A percentile compares a stretch with the other conserved stretches of the same genome.
phyloP scores from a whole-genome alignment of 169 alveolate species.

The Cryptosporidium felis region DNA sequence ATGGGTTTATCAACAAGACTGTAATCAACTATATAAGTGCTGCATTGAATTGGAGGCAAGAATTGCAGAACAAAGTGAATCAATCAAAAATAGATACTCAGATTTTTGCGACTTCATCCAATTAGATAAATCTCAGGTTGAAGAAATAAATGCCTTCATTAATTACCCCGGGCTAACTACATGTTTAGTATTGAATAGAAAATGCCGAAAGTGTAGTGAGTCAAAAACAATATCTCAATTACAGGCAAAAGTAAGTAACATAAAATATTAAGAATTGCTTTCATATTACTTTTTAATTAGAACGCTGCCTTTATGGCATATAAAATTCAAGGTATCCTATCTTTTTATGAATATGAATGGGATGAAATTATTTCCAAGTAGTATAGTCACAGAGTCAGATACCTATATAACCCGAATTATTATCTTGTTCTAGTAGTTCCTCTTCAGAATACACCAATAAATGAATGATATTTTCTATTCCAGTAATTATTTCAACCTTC shows the following conservation, averaged over 20 bases:
- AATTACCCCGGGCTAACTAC: slow-evolving; percentile 45
- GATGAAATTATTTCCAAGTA: neutral
- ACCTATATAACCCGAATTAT: neutral
- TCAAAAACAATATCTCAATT: slow-evolving; percentile 6
- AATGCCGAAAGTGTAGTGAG: slow-evolving; percentile 42
- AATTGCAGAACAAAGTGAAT: slow-evolving; percentile 45
- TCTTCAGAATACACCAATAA: slow-evolving; percentile 44
- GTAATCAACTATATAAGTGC: slow-evolving; percentile 21
- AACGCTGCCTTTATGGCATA: slow-evolving; percentile 37
- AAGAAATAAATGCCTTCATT: neutral
- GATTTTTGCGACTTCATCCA: slow-evolving; percentile 28
- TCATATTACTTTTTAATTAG: neutral
- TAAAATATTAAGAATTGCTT: neutral
- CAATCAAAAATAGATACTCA: slow-evolving; percentile 11
- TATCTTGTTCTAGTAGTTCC: slow-evolving; percentile 19
- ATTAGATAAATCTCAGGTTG: neutral
- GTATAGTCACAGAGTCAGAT: neutral
- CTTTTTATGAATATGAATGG: slow-evolving; percentile 54
- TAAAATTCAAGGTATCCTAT: slow-evolving; percentile 25
- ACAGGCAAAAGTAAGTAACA: slow-evolving; percentile 34
- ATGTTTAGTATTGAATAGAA: neutral
- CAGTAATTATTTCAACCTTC: neutral
- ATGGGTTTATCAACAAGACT: slow-evolving; percentile 62
- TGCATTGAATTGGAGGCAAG: slow-evolving; percentile 60
- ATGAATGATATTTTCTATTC: slow-evolving; percentile 39